Evolutionary conservation across 208 protist genomes (phyloP).

Genomic region (Trypanosoma congolense): DNA sequence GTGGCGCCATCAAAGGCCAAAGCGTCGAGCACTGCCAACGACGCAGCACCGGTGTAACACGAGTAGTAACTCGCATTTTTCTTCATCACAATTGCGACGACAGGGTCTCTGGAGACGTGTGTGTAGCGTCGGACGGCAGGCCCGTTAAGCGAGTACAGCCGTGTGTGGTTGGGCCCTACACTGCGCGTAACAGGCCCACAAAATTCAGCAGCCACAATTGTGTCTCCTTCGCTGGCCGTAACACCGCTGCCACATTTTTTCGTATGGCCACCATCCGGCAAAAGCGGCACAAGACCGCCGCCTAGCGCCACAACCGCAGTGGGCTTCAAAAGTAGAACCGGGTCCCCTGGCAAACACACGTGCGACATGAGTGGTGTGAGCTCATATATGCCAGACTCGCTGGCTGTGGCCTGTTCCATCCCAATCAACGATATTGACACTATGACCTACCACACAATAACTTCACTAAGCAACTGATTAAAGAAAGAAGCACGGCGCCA

Average conservation of each 20-base stretch:
- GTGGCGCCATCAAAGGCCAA: slow-evolving; percentile 83
- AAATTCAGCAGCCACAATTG: slow-evolving; percentile 47
- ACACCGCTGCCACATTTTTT: background rate
- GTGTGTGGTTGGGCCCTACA: slow-evolving; percentile 21
- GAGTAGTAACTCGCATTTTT: slow-evolving; percentile 58
- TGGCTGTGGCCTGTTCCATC: too few relatives aligned
- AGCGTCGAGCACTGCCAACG: slow-evolving; percentile 56
- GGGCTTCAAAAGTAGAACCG: slow-evolving; percentile 43
- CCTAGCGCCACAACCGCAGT: slow-evolving; percentile 55
- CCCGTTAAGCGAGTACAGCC: slow-evolving; percentile 40
- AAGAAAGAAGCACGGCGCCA: slow-evolving; percentile 6
- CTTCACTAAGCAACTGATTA: slow-evolving; percentile 13
- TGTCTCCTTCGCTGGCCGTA: slow-evolving; percentile 1
- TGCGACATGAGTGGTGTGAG: slow-evolving; percentile 46
- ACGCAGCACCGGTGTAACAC: slow-evolving; percentile 49
- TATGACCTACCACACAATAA: background rate
- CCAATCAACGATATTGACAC: background rate
- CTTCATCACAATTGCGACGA: slow-evolving; percentile 60
- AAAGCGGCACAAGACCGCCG: slow-evolving; percentile 45
- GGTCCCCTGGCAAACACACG: slow-evolving; percentile 82
- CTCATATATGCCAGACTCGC: slow-evolving; percentile 27
- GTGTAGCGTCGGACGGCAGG: slow-evolving; percentile 60
- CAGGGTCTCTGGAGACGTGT: slow-evolving; percentile 46
- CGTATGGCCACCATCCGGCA: slow-evolving; percentile 3
- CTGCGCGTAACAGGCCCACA: slow-evolving; percentile 42